Base-by-base conservation (phyloP, 2,329 filamentous ascomycete species). In the Fusarium coicis region DNA sequence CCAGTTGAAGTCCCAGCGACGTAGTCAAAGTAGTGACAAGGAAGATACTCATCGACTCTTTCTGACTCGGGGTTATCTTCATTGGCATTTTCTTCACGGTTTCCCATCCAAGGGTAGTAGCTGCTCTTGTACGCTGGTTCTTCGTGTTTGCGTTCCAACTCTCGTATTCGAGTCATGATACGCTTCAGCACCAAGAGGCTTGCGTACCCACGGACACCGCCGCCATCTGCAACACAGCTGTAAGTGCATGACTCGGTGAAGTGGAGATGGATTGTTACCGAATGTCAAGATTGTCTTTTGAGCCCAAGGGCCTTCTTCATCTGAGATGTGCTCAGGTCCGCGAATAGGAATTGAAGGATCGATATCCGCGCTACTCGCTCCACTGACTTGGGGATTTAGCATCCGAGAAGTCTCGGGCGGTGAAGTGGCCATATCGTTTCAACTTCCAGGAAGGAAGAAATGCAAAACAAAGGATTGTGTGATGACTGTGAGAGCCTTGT, bases 301-400 rank as follows among this genome's bases (percentile, higher is more conserved):
- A 1, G 56, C 56, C 56, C 56, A 59, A 0, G 43, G 56, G 0
- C 12, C 16, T 7, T 10, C 56, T 1, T 59, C 56, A 2, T 50
- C 2, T 18, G 44, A 30, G 16, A 52, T 37, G 5, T 59, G 56
- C 1, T 37, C 32, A 12, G 34, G 43, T 19, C 34, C 56, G 1
- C 56, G 34, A 52, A 52, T 52, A 15, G 56, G 56, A 46, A 56
- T 5, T 1, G 16, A 21, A 3, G 8, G 32, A 15, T 59, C 32
- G 2, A 10, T 0, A 0, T 39, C 16, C 0, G 43, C 4, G 2
- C 10, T 32, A 15, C 21, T 52, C 28, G 16, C n/a, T 19, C 34
- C 21, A 1, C 39, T 32, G 7, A 18, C 23, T 18, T 16, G 15
- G 0, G 4, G 42, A 0, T 58, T 14, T 0, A 28, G 0, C 0